These are phyloP conservation scores for Metschnikowia kunwiensis DNA, from an alignment of 805 yeast species.

Conservation along the genomic window DNA sequence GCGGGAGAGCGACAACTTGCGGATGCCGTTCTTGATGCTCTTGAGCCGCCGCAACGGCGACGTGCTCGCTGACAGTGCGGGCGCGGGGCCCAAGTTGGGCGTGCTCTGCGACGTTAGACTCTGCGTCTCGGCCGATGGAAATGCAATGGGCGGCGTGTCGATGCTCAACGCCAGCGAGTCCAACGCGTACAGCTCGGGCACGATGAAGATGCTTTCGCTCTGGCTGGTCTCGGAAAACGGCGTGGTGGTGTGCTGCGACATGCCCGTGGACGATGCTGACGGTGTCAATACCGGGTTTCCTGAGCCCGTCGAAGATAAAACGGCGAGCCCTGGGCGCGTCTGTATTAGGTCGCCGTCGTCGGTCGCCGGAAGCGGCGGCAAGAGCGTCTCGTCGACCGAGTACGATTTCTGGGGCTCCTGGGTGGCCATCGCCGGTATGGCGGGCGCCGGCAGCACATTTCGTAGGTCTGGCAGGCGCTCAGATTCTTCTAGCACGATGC, in stretches of 20 bases:
- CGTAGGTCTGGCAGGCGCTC: constrained; percentile 14
- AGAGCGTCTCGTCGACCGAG: constrained; percentile 17
- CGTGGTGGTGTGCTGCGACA: constrained; percentile 1
- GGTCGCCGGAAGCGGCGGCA: constrained; percentile 25
- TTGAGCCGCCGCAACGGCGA: constrained; percentile 37
- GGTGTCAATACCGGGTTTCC: not conserved
- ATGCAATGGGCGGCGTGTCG: constrained; percentile 17
- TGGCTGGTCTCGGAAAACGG: constrained; percentile 3
- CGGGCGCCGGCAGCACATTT: not conserved
- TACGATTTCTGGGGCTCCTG: not conserved
- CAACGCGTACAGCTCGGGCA: constrained; percentile 23
- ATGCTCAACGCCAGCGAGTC: constrained; percentile 25
- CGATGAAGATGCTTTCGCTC: not conserved
- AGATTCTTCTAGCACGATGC: constrained; percentile 20
- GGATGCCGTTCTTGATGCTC: constrained; percentile 36
- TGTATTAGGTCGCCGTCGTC: not conserved
- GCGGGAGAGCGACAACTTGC: constrained; percentile 32
- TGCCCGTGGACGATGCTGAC: constrained; percentile 2
- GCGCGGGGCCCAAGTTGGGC: constrained; percentile 3
- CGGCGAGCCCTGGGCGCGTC: constrained; percentile 1
- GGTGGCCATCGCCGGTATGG: constrained; percentile 1
- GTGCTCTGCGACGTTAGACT: constrained; percentile 5
- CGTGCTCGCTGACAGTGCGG: constrained; percentile 9
- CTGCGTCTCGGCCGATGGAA: constrained; percentile 15
- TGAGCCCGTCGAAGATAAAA: constrained; percentile 1